These are phyloP conservation scores for Dovyalis caffra DNA, from an alignment of 345 rosid species.

Conservation along the genomic window DNA sequence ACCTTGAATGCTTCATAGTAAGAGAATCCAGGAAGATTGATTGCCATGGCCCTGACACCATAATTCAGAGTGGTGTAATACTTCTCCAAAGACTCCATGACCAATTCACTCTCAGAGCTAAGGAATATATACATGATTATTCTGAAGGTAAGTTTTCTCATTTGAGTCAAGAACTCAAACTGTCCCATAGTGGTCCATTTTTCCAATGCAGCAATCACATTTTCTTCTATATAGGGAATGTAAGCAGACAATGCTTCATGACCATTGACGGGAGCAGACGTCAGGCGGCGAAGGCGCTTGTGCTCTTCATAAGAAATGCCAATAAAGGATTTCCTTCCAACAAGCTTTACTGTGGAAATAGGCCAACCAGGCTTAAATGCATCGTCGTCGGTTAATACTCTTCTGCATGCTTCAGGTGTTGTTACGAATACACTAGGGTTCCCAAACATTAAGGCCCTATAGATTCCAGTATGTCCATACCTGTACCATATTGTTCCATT, in stretches of 20 bases:
- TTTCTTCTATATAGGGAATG: conserved; percentile 62
- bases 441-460: conserved; percentile 86
- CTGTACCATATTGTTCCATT: conserved; percentile 34
- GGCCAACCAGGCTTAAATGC: conserved; percentile 89
- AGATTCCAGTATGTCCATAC: conserved; percentile 59
- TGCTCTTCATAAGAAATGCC: conserved; percentile 73
- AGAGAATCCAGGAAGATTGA: conserved; percentile 85
- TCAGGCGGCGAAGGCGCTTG: conserved; percentile 75
- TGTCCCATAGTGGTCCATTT: conserved; percentile 68
- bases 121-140: conserved; percentile 82
- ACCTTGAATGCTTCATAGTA: conserved; percentile 84
- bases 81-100: conserved; percentile 66
- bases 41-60: conserved; percentile 86
- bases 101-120: conserved; percentile 58
- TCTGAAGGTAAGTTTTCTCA: conserved; percentile 75
- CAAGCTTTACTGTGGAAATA: conserved; percentile 51
- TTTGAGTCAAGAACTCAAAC: conserved; percentile 61
- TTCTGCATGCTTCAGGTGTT: conserved; percentile 55
- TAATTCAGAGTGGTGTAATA: conserved; percentile 70
- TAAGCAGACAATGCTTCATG: conserved; percentile 68
- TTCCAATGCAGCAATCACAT: conserved; percentile 45
- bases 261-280: conserved; percentile 79
- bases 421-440: conserved; percentile 77
- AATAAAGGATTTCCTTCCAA: conserved; percentile 76
- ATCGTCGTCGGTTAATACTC: conserved; percentile 66